Conservation (phyloP, 768 basidiomycete species). For the Leccinum sublutescens region DNA sequence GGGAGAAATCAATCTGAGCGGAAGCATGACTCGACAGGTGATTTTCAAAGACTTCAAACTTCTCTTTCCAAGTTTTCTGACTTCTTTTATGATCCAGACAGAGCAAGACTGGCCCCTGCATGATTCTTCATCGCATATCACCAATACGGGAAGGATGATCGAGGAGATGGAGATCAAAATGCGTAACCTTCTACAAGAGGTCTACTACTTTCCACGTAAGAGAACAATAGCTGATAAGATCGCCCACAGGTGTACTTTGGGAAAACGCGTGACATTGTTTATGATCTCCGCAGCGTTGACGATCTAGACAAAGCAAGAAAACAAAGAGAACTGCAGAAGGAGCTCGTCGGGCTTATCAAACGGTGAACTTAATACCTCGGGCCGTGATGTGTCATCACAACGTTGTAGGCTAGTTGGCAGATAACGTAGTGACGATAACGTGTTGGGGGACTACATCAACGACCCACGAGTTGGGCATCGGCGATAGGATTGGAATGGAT, state of each 20-base stretch:
- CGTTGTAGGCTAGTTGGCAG: neutral
- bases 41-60: constrained; percentile 26
- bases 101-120: constrained; percentile 87
- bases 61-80: constrained; percentile 9
- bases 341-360: constrained; percentile 85
- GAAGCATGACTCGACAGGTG: constrained; percentile 97
- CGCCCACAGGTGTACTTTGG: constrained; percentile 80
- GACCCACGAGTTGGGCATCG: constrained; percentile 49
- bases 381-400: constrained; percentile 12
- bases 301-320: constrained; percentile 79
- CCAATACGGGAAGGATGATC: constrained; percentile 92
- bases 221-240: constrained; percentile 9
- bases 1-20: constrained; percentile 83
- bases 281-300: constrained; percentile 84
- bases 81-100: constrained; percentile 43
- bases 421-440: neutral
- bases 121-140: constrained; percentile 80
- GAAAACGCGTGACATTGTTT: constrained; percentile 93
- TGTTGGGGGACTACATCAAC: constrained; percentile 14
- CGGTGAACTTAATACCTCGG: constrained; percentile 39
- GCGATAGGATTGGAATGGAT: constrained; percentile 97
- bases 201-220: constrained; percentile 25
- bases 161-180: constrained; percentile 99
- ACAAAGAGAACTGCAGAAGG: constrained; percentile 86
- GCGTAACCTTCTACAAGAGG: constrained; percentile 92